Conservation (phyloP, 139 green algal genomes). For the Chlamydomonas eustigma region DNA sequence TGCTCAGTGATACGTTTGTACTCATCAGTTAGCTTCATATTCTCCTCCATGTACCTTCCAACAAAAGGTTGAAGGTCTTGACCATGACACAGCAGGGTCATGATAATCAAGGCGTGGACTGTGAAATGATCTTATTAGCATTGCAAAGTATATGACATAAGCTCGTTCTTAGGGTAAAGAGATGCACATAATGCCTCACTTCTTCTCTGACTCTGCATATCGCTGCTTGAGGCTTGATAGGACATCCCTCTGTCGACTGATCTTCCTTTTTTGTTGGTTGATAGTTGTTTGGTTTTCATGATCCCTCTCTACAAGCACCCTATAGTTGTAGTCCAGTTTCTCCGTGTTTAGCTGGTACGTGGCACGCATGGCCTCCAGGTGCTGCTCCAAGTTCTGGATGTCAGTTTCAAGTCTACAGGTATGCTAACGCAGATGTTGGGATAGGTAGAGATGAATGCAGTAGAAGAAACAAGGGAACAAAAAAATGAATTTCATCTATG, state of each 20-base stretch:
- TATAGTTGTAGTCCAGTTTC: slow-evolving; percentile 91
- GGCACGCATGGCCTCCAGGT: slow-evolving; percentile 65
- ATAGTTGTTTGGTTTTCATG: slow-evolving; percentile 62
- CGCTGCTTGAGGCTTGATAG: slow-evolving; percentile 62
- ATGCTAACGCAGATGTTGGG: too few relatives aligned
- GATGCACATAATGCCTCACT: too few relatives aligned
- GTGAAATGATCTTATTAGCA: too few relatives aligned
- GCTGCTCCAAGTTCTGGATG: slow-evolving; percentile 80
- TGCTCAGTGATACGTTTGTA: slow-evolving; percentile 82
- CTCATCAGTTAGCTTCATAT: slow-evolving; percentile 76
- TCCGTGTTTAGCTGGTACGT: slow-evolving; percentile 87
- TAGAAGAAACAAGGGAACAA: too few relatives aligned
- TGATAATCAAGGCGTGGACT: too few relatives aligned
- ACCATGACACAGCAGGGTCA: too few relatives aligned
- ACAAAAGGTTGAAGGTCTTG: too few relatives aligned
- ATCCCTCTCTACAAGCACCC: slow-evolving; percentile 64
- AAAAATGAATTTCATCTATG: too few relatives aligned
- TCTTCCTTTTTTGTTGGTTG: slow-evolving; percentile 81
- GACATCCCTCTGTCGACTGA: slow-evolving; percentile 68
- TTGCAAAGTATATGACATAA: too few relatives aligned
- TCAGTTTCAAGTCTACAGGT: slow-evolving; percentile 71
- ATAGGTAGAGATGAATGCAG: too few relatives aligned
- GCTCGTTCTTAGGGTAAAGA: too few relatives aligned
- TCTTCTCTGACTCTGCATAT: slow-evolving; percentile 38
- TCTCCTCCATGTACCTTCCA: slow-evolving; percentile 62